These are phyloP conservation scores for Abelmoschus esculentus DNA, from an alignment of 345 rosid species.

Conservation along the genomic window DNA sequence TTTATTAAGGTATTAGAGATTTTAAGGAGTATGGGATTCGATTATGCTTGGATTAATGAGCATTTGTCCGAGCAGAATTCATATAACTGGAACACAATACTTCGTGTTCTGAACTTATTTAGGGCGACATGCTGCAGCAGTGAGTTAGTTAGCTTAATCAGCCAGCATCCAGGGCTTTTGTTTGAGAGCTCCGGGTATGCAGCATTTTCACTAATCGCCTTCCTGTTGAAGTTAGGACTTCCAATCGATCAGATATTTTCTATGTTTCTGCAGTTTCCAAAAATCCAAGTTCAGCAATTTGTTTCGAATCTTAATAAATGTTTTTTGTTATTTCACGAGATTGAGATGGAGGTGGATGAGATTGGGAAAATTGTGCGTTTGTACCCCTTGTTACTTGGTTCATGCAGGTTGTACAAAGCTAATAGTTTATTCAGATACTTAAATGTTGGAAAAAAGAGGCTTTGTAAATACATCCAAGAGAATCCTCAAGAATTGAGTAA, in stretches of 20 bases:
- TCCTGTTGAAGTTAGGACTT: constrained; percentile 50
- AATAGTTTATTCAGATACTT: constrained; percentile 33
- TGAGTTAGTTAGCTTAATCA: constrained; percentile 41
- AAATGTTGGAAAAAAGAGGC: constrained; percentile 47
- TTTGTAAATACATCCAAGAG: constrained; percentile 41
- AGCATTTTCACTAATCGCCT: constrained; percentile 36
- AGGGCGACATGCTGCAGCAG: constrained; percentile 24
- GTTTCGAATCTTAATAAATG: constrained; percentile 47
- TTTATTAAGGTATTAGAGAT: constrained; percentile 41
- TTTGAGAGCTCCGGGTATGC: constrained; percentile 46
- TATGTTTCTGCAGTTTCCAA: constrained; percentile 47
- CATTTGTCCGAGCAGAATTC: constrained; percentile 27
- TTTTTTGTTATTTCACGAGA: constrained; percentile 37
- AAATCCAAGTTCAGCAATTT: constrained; percentile 35
- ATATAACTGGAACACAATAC: constrained; percentile 55
- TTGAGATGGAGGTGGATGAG: constrained; percentile 47
- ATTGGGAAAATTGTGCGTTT: constrained; percentile 40
- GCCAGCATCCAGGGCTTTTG: constrained; percentile 45
- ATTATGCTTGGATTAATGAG: constrained; percentile 42
- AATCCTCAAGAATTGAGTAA: constrained; percentile 53
- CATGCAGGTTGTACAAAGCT: constrained; percentile 46
- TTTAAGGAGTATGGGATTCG: constrained; percentile 39
- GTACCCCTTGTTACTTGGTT: constrained; percentile 43
- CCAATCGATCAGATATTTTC: constrained; percentile 33
- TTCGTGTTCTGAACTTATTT: constrained; percentile 35